phyloP scores from a whole-genome alignment of 192 early-diverging fungal species.

The Coemansia sp. region DNA sequence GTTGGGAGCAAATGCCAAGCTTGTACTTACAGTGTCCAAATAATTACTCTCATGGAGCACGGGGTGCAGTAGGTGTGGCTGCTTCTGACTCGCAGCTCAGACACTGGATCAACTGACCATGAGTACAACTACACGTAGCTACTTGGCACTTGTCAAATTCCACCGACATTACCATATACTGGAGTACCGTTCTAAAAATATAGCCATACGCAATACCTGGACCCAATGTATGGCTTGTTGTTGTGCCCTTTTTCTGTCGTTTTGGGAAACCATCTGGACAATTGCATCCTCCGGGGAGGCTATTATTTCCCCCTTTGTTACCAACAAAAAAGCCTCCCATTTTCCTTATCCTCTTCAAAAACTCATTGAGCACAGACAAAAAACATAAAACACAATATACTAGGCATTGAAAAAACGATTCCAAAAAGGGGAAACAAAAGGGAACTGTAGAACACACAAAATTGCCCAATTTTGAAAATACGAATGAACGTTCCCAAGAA shows the following conservation, averaged over 20 bases:
- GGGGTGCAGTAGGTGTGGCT: no score
- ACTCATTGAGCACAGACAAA: slow-evolving; percentile 6
- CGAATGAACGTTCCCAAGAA: neutral
- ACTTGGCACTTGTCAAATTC: no score
- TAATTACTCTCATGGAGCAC: no score
- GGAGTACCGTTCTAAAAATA: no score
- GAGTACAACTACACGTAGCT: no score
- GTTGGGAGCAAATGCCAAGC: no score
- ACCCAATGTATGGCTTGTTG: neutral
- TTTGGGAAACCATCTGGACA: neutral
- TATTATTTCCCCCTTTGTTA: neutral
- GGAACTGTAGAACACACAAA: neutral
- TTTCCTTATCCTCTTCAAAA: neutral
- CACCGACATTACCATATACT: no score
- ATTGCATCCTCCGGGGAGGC: neutral
- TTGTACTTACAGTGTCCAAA: no score
- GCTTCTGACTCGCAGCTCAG: no score
- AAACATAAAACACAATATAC: neutral
- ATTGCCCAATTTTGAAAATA: neutral
- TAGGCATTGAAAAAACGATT: neutral
- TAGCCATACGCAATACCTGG: no score
- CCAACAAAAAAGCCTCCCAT: slow-evolving; percentile 3
- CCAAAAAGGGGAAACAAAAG: neutral
- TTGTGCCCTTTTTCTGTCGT: neutral
- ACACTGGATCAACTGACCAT: no score